Conservation (phyloP, 2,329 filamentous ascomycete genomes). For the Karstenula rhodostoma region DNA sequence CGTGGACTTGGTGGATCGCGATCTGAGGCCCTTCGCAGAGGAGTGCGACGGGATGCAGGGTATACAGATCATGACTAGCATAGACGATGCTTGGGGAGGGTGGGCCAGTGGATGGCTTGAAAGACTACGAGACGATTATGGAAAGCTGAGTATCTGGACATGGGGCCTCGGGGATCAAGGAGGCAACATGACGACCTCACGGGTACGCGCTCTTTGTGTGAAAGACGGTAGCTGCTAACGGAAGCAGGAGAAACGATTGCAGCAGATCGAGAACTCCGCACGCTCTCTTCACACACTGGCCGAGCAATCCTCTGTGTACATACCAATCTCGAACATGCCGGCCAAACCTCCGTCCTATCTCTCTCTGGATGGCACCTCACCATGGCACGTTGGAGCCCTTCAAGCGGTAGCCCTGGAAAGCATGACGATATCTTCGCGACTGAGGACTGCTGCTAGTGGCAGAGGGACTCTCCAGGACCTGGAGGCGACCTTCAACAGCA, state of each 20-base stretch:
- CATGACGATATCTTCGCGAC: conserved; percentile 76
- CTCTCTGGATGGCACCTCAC: conserved; percentile 67
- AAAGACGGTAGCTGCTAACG: conserved; percentile 19
- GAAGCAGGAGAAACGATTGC: conserved; percentile 65
- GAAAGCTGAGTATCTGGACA: conserved; percentile 84
- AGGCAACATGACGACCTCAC: conserved; percentile 39
- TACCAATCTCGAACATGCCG: conserved; percentile 74
- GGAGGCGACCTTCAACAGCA: conserved; percentile 72
- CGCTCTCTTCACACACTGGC: conserved; percentile 74
- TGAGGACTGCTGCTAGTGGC: conserved; percentile 58
- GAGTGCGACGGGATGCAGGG: conserved; percentile 94
- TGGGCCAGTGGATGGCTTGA: conserved; percentile 61
- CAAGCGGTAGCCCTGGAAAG: conserved; percentile 80
- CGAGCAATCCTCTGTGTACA: conserved; percentile 76
- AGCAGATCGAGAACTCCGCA: conserved; percentile 77
- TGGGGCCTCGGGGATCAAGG: conserved; percentile 78
- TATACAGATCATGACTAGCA: conserved; percentile 69
- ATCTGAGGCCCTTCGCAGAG: conserved; percentile 86
- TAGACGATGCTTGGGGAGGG: conserved; percentile 62
- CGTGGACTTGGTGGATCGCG: conserved; percentile 85
- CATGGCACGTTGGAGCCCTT: conserved; percentile 83
- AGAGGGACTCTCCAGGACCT: conserved; percentile 68
- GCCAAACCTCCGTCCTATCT: conserved; percentile 65
- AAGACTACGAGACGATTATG: conserved; percentile 85
- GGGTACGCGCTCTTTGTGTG: conserved; percentile 49